phyloP scores from a whole-genome alignment of 345 rosid genomes.

The Acer saccharum region DNA sequence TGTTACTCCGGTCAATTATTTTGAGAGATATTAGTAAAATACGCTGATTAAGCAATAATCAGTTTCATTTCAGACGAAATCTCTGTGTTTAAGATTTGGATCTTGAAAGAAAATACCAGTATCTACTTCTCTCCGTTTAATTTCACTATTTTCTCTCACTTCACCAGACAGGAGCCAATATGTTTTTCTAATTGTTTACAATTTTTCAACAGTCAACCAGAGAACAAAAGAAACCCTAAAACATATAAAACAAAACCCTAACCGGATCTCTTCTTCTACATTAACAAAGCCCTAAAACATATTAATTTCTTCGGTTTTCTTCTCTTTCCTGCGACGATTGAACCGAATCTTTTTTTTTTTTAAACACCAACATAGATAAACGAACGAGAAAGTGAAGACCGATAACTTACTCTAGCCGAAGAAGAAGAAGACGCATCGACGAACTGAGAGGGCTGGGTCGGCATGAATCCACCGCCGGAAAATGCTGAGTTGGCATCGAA shows the following conservation, averaged over 20 bases:
- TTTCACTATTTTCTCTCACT: background rate
- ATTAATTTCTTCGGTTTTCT: background rate
- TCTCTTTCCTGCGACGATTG: background rate
- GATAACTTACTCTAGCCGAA: constrained; percentile 48
- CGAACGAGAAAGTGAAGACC: background rate
- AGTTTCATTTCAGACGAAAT: background rate
- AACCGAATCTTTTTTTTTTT: background rate
- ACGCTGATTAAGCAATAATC: background rate
- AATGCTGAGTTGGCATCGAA: constrained; percentile 54
- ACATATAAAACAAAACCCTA: background rate
- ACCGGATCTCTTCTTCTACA: background rate
- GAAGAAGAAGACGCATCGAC: constrained; percentile 54
- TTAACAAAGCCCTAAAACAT: background rate
- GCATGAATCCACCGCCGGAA: constrained; percentile 70
- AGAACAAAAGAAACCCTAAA: background rate
- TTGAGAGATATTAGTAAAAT: too few species aligned
- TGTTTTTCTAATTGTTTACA: background rate
- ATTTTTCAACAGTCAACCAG: constrained; percentile 3
- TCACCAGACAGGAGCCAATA: background rate
- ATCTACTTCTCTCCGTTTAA: background rate
- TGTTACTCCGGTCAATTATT: too few species aligned
- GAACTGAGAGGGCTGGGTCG: constrained; percentile 61
- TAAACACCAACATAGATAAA: background rate
- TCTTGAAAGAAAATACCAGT: background rate
- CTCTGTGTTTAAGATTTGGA: background rate